Evolutionary conservation across 1,139 yeast species (phyloP).

Genomic region (Taiozyma sp.): DNA sequence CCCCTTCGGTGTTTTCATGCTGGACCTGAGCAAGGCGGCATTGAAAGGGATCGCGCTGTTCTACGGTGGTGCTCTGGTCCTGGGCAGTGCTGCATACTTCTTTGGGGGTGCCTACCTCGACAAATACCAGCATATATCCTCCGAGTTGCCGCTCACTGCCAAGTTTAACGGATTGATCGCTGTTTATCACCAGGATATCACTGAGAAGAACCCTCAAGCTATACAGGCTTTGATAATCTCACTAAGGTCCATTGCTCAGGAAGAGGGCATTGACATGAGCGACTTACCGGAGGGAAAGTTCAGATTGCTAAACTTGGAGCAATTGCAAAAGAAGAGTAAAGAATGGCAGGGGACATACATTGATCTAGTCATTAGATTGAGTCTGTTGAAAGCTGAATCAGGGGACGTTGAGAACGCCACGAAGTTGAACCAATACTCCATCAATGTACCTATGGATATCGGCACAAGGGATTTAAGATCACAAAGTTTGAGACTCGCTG

Average conservation of each 20-base stretch:
- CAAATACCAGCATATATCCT: constrained; percentile 25
- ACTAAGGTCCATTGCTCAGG: constrained; percentile 21
- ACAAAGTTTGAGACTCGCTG: constrained; percentile 25
- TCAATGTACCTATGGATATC: constrained; percentile 27
- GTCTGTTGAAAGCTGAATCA: constrained; percentile 26
- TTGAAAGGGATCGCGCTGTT: constrained; percentile 15
- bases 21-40: constrained; percentile 11
- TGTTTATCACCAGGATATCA: constrained; percentile 25
- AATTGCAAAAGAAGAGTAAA: constrained; percentile 12
- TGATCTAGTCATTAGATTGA: constrained; percentile 32
- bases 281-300: constrained; percentile 24
- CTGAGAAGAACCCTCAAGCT: constrained; percentile 18
- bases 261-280: constrained; percentile 14
- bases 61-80: constrained; percentile 20
- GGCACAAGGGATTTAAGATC: constrained; percentile 25
- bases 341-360: constrained; percentile 35
- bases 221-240: constrained; percentile 22
- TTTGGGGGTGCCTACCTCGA: constrained; percentile 20
- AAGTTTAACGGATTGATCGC: constrained; percentile 25
- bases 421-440: constrained; percentile 26
- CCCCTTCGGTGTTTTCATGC: constrained; percentile 11
- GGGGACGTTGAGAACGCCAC: constrained; percentile 26
- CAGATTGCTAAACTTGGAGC: constrained; percentile 16
- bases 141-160: constrained; percentile 27
- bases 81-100: constrained; percentile 21